Percentiles rank a stretch among this genome's conserved stretches.
phyloP scores from a whole-genome alignment of 352 stramenopile species.

The Thalassiosira sp. region DNA sequence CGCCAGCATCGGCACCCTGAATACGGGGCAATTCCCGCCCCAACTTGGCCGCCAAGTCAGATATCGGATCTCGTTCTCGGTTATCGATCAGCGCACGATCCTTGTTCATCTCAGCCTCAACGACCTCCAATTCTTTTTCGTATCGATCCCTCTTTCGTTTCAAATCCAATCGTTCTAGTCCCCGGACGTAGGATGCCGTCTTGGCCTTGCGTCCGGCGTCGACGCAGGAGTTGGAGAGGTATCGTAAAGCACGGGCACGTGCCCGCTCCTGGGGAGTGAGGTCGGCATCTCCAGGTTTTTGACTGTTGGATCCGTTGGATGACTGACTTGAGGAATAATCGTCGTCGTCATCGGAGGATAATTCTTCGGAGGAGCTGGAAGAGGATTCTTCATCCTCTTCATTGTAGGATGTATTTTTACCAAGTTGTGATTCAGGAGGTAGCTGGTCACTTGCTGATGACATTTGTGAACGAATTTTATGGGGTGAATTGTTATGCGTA shows the following conservation, averaged over 20 bases:
- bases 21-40: slow-evolving; percentile 33
- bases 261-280: slow-evolving; percentile 38
- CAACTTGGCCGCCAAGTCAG: slow-evolving; percentile 27
- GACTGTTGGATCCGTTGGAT: slow-evolving; percentile 2
- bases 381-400: slow-evolving; percentile 10
- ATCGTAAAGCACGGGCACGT: slow-evolving; percentile 34
- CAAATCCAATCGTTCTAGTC: slow-evolving; percentile 48
- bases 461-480: no score
- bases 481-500: not conserved
- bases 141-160: slow-evolving; percentile 50
- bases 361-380: slow-evolving; percentile 25
- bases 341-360: slow-evolving; percentile 19
- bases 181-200: slow-evolving; percentile 46
- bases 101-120: slow-evolving; percentile 55
- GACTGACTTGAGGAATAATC: slow-evolving; percentile 21
- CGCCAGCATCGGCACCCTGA: slow-evolving; percentile 25
- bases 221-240: slow-evolving; percentile 53
- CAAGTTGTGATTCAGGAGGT: not conserved
- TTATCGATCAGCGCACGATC: slow-evolving; percentile 17
- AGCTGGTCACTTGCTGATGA: not conserved
- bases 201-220: slow-evolving; percentile 45
- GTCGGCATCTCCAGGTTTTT: slow-evolving; percentile 10
- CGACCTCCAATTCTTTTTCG: slow-evolving; percentile 45
- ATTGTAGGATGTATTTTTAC: slow-evolving; percentile 6
- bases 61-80: slow-evolving; percentile 25